Conservation (phyloP, 495 filamentous ascomycete genomes). For the Stereocaulon alpinum region DNA sequence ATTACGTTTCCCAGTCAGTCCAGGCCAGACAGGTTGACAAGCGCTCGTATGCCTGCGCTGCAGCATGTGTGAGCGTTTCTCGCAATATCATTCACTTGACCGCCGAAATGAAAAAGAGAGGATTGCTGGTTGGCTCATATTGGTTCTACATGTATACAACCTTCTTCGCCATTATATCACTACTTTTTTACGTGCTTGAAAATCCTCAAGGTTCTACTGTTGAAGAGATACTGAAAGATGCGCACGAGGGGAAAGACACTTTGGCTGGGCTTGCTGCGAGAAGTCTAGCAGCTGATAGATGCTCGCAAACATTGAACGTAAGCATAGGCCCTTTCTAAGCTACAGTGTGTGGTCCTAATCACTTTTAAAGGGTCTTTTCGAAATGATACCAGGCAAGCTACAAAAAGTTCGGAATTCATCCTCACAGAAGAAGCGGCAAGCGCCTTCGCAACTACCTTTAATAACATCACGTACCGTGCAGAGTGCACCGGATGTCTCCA, state of each 20-base stretch:
- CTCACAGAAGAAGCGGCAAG: conserved; percentile 47
- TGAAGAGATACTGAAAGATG: conserved; percentile 71
- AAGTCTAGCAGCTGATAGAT: conserved; percentile 81
- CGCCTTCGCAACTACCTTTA: conserved; percentile 37
- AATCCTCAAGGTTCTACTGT: conserved; percentile 69
- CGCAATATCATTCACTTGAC: conserved; percentile 92
- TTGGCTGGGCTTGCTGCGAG: conserved; percentile 65
- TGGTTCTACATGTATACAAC: conserved; percentile 97
- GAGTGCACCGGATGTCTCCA: conserved; percentile 23
- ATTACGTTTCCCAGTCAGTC: conserved; percentile 73
- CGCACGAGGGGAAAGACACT: conserved; percentile 71
- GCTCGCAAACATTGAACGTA: conserved; percentile 65
- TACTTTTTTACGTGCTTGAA: conserved; percentile 84
- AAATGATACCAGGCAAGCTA: conserved; percentile 63
- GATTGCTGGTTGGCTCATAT: conserved; percentile 76
- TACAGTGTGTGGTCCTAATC: conserved; percentile 18
- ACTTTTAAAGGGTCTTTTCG: conserved; percentile 54
- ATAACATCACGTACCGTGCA: conserved; percentile 25
- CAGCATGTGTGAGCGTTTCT: conserved; percentile 83
- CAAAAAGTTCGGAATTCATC: conserved; percentile 10
- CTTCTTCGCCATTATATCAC: conserved; percentile 84
- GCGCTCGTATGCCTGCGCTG: conserved; percentile 80
- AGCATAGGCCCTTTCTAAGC: conserved; percentile 17
- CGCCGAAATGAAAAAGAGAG: conserved; percentile 74
- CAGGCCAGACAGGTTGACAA: conserved; percentile 65